phyloP scores from a whole-genome alignment of 345 rosid genomes.

The Acer campestre region DNA sequence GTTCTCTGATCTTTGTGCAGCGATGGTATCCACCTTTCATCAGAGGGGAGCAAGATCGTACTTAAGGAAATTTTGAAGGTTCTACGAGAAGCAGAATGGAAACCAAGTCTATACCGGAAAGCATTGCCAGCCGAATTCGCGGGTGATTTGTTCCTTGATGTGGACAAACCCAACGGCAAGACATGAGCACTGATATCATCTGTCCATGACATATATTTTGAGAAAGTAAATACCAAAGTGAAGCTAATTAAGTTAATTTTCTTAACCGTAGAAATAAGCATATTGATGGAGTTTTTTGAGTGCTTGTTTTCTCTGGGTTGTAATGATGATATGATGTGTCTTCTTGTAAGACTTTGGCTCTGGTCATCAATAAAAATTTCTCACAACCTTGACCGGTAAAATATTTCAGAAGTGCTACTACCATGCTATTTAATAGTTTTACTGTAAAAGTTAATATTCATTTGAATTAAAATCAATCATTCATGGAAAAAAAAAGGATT shows the following conservation, averaged over 20 bases:
- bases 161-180: constrained; percentile 16
- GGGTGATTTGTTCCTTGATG: constrained; percentile 36
- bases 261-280: no score
- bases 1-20: constrained; percentile 26
- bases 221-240: no score
- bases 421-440: neutral
- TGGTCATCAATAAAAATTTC: neutral
- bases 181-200: neutral
- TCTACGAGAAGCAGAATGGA: constrained; percentile 68
- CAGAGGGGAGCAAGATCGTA: constrained; percentile 64
- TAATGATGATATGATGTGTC: neutral
- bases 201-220: no score
- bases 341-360: neutral
- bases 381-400: neutral
- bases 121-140: constrained; percentile 56
- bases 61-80: constrained; percentile 57
- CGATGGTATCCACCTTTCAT: constrained; percentile 76
- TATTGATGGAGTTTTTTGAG: no score
- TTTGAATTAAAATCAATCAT: no score
- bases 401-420: neutral
- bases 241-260: no score
- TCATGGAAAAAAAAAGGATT: no score
- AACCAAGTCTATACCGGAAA: constrained; percentile 68
- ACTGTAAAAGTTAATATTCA: no score
- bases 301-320: no score